Conservation (phyloP, 768 basidiomycete species). For the Termitomyces sp. region DNA sequence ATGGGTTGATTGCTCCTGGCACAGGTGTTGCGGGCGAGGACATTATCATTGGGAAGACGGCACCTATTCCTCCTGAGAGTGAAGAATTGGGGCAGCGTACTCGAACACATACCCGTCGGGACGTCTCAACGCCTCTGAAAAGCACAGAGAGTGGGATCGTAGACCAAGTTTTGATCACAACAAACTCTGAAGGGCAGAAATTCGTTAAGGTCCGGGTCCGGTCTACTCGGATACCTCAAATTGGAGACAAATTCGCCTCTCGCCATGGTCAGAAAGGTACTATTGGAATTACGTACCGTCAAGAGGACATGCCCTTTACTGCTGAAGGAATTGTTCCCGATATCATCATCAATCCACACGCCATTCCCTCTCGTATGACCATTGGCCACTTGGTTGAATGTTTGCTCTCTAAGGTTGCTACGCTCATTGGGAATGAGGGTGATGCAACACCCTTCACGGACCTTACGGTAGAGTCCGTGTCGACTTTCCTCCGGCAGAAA, state of each 20-base stretch:
- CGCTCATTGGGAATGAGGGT: conserved; percentile 94
- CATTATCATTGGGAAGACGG: conserved; percentile 99
- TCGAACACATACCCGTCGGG: conserved; percentile 88
- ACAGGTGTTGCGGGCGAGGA: conserved; percentile 95
- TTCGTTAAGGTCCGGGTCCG: conserved; percentile 98
- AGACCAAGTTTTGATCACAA: conserved; percentile 95
- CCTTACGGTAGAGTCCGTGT: conserved; percentile 97
- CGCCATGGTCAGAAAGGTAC: conserved; percentile 99
- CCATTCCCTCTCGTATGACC: conserved; percentile 99
- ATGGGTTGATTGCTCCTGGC: conserved; percentile 94
- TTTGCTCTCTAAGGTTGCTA: conserved; percentile 93
- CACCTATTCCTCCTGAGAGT: conserved; percentile 93
- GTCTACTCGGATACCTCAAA: conserved; percentile 95
- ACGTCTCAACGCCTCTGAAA: conserved; percentile 97
- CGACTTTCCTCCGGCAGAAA: conserved; percentile 80
- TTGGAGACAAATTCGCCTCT: conserved; percentile 98
- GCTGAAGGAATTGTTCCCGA: conserved; percentile 96
- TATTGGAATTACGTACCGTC: conserved; percentile 98
- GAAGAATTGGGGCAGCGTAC: conserved; percentile 97
- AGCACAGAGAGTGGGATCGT: conserved; percentile 98
- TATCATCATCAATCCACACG: conserved; percentile 98
- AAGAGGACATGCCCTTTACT: conserved; percentile 99
- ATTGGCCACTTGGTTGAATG: conserved; percentile 99
- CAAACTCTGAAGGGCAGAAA: conserved; percentile 93
- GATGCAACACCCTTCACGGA: conserved; percentile 99